phyloP scores from a whole-genome alignment of 495 filamentous ascomycete species.

The Penicillium waksmanii region DNA sequence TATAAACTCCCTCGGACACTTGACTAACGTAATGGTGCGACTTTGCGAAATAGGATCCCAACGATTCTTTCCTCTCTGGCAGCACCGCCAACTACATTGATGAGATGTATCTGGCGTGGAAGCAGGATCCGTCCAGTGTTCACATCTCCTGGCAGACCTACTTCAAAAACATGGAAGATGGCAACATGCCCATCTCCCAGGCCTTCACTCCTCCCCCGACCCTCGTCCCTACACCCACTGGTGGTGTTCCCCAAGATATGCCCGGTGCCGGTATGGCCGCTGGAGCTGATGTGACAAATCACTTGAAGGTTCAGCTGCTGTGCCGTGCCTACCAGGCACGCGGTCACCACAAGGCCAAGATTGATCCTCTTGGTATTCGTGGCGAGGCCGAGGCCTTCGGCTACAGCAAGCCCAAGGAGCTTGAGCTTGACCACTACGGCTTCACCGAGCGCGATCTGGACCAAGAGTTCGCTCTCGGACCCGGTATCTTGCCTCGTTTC shows the following conservation, averaged over 20 bases:
- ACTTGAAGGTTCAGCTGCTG: conserved; percentile 96
- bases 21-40: conserved; percentile 40
- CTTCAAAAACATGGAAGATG: conserved; percentile 98
- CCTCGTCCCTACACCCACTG: conserved; percentile 76
- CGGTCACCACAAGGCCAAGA: conserved; percentile 96
- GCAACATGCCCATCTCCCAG: conserved; percentile 94
- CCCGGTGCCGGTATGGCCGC: conserved; percentile 70
- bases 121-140: conserved; percentile 87
- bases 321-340: conserved; percentile 97
- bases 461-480: conserved; percentile 87
- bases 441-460: conserved; percentile 95
- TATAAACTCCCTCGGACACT: conserved; percentile 7
- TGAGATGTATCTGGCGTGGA: conserved; percentile 99
- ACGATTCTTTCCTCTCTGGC: conserved; percentile 92
- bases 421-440: conserved; percentile 88
- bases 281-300: conserved; percentile 87
- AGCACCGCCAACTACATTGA: conserved; percentile 98
- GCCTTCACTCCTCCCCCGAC: conserved; percentile 96
- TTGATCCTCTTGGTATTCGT: conserved; percentile 93
- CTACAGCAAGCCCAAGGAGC: conserved; percentile 87
- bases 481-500: conserved; percentile 95
- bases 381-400: conserved; percentile 83
- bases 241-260: conserved; percentile 75
- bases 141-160: conserved; percentile 99
- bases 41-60: conserved; percentile 64